These are phyloP conservation scores for Lachnellula suecica DNA, from an alignment of 2,329 filamentous ascomycete genomes.

Conservation along the genomic window DNA sequence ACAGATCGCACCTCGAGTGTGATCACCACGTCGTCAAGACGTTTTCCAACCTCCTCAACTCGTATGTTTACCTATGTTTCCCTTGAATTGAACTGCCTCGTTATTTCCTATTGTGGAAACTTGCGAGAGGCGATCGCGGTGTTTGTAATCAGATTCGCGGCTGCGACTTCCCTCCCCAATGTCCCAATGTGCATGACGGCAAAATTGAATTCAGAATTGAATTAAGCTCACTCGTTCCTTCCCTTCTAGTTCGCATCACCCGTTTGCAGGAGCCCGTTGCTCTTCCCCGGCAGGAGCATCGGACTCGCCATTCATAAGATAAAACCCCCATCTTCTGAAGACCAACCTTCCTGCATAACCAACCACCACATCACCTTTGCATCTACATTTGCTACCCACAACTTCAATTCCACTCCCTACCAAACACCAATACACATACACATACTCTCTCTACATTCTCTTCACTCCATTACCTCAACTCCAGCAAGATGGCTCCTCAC, in stretches of 20 bases:
- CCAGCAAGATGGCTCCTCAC: constrained; percentile 84
- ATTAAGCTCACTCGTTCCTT: constrained; percentile 9
- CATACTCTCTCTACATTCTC: neutral
- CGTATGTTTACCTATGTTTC: constrained; percentile 58
- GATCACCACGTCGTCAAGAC: constrained; percentile 71
- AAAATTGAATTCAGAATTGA: neutral
- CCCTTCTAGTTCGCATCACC: constrained; percentile 76
- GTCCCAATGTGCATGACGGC: no score
- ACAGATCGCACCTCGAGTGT: constrained; percentile 32
- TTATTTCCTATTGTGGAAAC: no score
- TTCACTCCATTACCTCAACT: constrained; percentile 14
- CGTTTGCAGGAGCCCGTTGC: constrained; percentile 95
- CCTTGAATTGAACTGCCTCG: no score
- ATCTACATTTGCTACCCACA: neutral
- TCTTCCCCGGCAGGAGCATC: constrained; percentile 83
- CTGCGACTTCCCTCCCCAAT: no score
- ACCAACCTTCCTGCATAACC: constrained; percentile 27
- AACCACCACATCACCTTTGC: neutral
- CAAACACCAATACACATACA: no score
- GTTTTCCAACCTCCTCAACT: constrained; percentile 98
- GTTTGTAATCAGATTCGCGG: no score
- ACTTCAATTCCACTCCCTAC: no score
- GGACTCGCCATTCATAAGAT: constrained; percentile 60
- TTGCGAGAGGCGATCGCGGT: no score
- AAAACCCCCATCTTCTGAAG: constrained; percentile 39